Percentiles rank a stretch among this genome's conserved stretches.
phyloP scores from a whole-genome alignment of 345 rosid species.

The Excoecaria cochinchinensis region DNA sequence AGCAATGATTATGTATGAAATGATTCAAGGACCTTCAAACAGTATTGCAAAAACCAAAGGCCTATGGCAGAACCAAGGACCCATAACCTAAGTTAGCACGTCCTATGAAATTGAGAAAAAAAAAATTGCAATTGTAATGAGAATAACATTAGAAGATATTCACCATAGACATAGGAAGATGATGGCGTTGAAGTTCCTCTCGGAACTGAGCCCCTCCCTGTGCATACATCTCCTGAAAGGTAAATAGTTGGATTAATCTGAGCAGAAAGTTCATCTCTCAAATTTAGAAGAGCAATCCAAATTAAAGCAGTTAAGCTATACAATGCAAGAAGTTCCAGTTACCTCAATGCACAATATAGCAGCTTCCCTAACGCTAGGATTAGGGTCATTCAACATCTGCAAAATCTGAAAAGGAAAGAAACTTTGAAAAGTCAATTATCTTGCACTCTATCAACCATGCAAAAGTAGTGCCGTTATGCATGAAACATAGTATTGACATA shows the following conservation, averaged over 20 bases:
- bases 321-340: slow-evolving; percentile 7
- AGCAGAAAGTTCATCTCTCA: not conserved
- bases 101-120: not conserved
- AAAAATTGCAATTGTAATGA: slow-evolving; percentile 4
- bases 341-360: slow-evolving; percentile 95
- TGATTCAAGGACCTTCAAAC: slow-evolving; percentile 3
- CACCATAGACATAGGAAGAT: slow-evolving; percentile 87
- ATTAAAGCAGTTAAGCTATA: not conserved
- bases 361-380: slow-evolving; percentile 89
- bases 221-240: slow-evolving; percentile 85
- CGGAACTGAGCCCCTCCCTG: slow-evolving; percentile 92
- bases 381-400: slow-evolving; percentile 87
- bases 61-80: slow-evolving; percentile 5
- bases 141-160: slow-evolving; percentile 22
- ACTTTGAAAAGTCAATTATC: slow-evolving; percentile 8
- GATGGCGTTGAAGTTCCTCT: slow-evolving; percentile 94
- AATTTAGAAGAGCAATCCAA: not conserved
- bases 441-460: not conserved
- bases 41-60: not conserved
- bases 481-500: slow-evolving; percentile 34
- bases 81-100: not conserved
- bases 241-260: slow-evolving; percentile 9
- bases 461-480: not conserved
- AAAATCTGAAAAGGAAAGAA: slow-evolving; percentile 55
- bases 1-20: not conserved